Evolutionary conservation across 495 filamentous ascomycete genomes (phyloP).

Genomic region (Bacidia gigantensis): DNA sequence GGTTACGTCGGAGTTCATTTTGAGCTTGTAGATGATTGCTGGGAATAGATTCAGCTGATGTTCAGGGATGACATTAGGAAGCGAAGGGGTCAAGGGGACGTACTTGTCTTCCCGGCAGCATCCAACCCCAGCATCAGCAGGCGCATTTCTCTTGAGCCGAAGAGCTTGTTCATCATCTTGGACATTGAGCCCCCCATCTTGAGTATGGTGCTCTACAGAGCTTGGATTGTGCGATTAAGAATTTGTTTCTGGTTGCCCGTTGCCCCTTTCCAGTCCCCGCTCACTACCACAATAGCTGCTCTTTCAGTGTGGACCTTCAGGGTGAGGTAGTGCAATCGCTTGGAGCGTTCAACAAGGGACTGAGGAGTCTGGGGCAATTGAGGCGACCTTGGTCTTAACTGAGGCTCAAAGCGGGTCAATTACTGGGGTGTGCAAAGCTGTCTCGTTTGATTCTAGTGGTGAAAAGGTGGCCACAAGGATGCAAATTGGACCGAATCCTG

Average conservation of each 20-base stretch:
- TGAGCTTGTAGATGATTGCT: constrained; percentile 98
- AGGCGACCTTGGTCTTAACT: no score
- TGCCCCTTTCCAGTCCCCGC: no score
- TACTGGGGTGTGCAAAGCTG: no score
- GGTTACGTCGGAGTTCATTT: constrained; percentile 94
- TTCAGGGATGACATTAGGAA: no score
- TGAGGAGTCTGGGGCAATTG: no score
- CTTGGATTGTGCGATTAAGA: background rate
- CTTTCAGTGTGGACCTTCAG: background rate
- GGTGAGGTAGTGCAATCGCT: no score
- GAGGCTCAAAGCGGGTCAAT: no score
- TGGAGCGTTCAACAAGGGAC: no score
- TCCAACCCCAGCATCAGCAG: constrained; percentile 98
- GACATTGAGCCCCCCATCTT: constrained; percentile 68
- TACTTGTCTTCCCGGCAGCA: constrained; percentile 93
- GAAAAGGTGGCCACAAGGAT: background rate
- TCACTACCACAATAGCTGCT: background rate
- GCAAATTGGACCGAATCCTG: background rate
- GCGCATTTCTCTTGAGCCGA: constrained; percentile 92
- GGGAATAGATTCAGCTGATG: background rate
- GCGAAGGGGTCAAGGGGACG: background rate
- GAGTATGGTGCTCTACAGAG: constrained; percentile 9
- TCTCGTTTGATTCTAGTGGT: no score
- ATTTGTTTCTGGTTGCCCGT: no score
- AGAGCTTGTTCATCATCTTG: constrained; percentile 92